These are phyloP conservation scores for Mycena vitilis DNA, from an alignment of 768 basidiomycete genomes.

Conservation along the genomic window DNA sequence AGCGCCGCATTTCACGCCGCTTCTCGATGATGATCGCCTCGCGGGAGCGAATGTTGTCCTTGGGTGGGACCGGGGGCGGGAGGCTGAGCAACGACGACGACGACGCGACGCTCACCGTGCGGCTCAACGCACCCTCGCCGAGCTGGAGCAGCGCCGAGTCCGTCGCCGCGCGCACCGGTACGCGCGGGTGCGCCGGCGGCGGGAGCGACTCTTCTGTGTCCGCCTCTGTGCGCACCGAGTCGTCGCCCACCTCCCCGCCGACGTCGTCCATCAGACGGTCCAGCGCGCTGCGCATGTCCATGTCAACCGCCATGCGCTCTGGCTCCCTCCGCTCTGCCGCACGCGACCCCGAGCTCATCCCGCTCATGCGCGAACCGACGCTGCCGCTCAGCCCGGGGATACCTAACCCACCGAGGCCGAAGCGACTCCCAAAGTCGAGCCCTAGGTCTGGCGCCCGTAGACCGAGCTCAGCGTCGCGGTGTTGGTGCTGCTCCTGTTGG, in stretches of 20 bases:
- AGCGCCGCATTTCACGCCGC: conserved; percentile 68
- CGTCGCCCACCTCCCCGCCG: conserved; percentile 55
- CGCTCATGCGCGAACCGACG: conserved; percentile 36
- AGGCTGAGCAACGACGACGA: conserved; percentile 48
- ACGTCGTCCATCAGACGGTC: conserved; percentile 82
- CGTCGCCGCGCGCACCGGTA: conserved; percentile 60
- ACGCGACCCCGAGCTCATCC: conserved; percentile 32
- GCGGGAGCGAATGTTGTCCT: conserved; percentile 72
- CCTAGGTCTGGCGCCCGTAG: conserved; percentile 46
- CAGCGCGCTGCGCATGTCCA: conserved; percentile 80
- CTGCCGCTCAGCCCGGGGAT: conserved; percentile 36
- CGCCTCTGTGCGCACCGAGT: conserved; percentile 45
- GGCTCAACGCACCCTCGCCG: conserved; percentile 46
- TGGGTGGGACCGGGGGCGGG: conserved; percentile 66
- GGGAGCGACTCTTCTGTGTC: conserved; percentile 17
- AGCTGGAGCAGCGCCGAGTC: conserved; percentile 59
- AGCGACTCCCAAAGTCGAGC: conserved; percentile 63
- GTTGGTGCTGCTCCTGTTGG: background rate
- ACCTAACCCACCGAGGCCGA: conserved; percentile 54
- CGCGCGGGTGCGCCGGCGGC: background rate
- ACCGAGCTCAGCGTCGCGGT: conserved; percentile 44
- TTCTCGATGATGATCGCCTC: conserved; percentile 80
- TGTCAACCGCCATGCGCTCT: conserved; percentile 60
- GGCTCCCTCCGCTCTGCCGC: conserved; percentile 37
- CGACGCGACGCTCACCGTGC: conserved; percentile 54